phyloP scores from a whole-genome alignment of 2,329 filamentous ascomycete genomes.

The Epichloe typhina region DNA sequence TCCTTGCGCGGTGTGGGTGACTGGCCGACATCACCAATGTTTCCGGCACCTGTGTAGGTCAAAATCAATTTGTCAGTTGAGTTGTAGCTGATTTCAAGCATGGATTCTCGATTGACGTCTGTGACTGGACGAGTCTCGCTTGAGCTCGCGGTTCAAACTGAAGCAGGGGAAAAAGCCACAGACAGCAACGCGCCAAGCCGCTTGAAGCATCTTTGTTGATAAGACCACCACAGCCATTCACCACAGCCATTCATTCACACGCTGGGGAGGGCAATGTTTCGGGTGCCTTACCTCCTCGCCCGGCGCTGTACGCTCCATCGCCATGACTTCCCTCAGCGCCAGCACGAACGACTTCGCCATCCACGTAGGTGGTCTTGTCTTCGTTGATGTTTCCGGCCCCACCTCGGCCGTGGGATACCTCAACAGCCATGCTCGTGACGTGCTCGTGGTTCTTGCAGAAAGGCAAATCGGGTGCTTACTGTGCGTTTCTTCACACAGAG shows the following conservation, averaged over 20 bases:
- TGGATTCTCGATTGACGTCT: not conserved
- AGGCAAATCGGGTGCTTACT: no score
- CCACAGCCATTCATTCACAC: not conserved
- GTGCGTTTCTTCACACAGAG: no score
- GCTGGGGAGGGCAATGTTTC: not conserved
- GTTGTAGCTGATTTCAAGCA: no score
- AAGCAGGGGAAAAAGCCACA: not conserved
- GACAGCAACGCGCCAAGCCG: no score
- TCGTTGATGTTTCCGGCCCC: conserved; percentile 48
- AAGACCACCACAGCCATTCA: no score
- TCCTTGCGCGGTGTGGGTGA: conserved; percentile 30
- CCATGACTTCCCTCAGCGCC: conserved; percentile 41
- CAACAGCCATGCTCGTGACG: conserved; percentile 19
- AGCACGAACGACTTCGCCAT: conserved; percentile 47
- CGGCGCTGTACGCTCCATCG: conserved; percentile 45
- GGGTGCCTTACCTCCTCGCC: conserved; percentile 38
- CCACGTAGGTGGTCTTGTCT: conserved; percentile 45
- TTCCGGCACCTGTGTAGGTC: conserved; percentile 35
- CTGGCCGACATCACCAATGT: conserved; percentile 39
- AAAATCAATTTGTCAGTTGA: not conserved
- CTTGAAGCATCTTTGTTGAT: no score
- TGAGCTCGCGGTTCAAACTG: not conserved
- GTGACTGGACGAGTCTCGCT: not conserved
- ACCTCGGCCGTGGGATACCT: conserved; percentile 48
- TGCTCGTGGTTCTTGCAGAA: not conserved